Evolutionary conservation across 495 filamentous ascomycete genomes (phyloP).

Genomic region (Aspergillus olivimuriae): DNA sequence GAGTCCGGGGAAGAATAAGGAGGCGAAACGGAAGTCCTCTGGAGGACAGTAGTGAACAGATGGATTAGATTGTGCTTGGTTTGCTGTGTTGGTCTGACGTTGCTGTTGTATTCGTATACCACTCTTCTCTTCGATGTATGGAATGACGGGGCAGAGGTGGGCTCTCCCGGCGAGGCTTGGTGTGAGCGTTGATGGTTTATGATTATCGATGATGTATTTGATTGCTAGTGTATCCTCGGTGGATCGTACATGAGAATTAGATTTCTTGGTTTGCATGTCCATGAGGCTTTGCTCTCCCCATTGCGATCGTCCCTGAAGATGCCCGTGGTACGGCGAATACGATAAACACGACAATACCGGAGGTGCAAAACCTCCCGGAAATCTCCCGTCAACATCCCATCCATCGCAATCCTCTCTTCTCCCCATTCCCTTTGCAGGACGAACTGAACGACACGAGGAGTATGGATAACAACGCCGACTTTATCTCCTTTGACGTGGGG

Average conservation of each 20-base stretch:
- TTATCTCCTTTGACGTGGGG: neutral
- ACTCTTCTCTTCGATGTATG: constrained; percentile 3
- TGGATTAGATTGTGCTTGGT: constrained; percentile 8
- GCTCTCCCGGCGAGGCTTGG: too few relatives aligned
- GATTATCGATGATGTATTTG: too few relatives aligned
- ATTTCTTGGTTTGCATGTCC: too few relatives aligned
- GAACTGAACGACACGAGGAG: neutral
- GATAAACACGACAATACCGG: too few relatives aligned
- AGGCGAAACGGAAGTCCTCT: constrained; percentile 15
- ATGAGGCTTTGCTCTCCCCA: constrained; percentile 18
- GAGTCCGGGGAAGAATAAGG: constrained; percentile 21
- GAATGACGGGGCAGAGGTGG: too few relatives aligned
- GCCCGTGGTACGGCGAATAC: too few relatives aligned
- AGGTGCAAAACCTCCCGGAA: too few relatives aligned
- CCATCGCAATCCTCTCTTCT: neutral
- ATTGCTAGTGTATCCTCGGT: too few relatives aligned
- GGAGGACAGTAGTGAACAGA: constrained; percentile 11
- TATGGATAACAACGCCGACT: neutral
- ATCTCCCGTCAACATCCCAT: too few relatives aligned
- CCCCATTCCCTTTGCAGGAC: neutral
- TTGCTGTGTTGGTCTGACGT: constrained; percentile 6
- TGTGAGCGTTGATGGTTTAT: neutral
- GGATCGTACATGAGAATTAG: too few relatives aligned
- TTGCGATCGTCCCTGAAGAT: too few relatives aligned
- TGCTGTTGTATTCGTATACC: constrained; percentile 5